Conservation (phyloP, 202 grass and related monocot species). For the Bolboschoenoplectus hybrid region DNA sequence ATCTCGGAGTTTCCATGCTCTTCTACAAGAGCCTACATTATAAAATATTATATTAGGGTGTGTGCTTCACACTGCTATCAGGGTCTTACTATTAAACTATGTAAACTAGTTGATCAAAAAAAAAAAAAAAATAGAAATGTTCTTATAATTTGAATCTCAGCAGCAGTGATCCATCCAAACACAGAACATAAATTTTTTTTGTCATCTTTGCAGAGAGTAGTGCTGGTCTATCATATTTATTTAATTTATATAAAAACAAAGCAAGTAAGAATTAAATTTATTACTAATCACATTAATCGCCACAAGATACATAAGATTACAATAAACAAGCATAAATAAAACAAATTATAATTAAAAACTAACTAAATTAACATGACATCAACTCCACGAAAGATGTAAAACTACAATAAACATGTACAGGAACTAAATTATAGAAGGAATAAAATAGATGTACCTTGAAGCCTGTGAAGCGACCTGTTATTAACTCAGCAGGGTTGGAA, state of each 20-base stretch:
- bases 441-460: conserved; percentile 65
- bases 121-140: background rate
- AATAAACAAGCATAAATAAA: conserved; percentile 16
- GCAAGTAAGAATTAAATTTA: background rate
- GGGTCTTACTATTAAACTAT: background rate
- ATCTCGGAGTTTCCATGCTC: conserved; percentile 67
- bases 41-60: background rate
- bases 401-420: conserved; percentile 16
- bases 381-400: background rate
- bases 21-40: conserved; percentile 66
- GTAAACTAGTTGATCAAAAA: background rate
- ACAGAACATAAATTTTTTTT: background rate
- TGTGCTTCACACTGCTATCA: background rate
- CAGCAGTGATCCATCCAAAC: conserved; percentile 5
- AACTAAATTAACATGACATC: conserved; percentile 11
- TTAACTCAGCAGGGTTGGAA: conserved; percentile 60
- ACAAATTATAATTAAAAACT: background rate
- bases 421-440: conserved; percentile 21
- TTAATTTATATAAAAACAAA: conserved; percentile 7
- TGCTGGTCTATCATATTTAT: background rate
- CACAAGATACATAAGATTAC: background rate
- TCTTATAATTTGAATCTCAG: background rate
- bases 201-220: background rate
- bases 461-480: conserved; percentile 70
- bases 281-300: background rate